These are phyloP conservation scores for Zygoascus hellenicus DNA, from an alignment of 1,139 yeast genomes.

Conservation along the genomic window DNA sequence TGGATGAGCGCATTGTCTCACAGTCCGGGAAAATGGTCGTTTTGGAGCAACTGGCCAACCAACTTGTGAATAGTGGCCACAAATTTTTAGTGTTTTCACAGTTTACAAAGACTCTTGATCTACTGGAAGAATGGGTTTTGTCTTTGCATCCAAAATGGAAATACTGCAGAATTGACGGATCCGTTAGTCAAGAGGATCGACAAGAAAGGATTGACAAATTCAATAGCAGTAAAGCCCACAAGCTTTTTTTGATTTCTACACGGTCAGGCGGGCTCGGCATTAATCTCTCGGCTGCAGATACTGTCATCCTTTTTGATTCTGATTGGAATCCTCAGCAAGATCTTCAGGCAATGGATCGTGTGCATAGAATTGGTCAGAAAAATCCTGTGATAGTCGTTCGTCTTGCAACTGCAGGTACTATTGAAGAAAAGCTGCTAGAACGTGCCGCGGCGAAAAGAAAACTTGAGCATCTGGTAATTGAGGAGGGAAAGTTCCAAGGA, in stretches of 20 bases:
- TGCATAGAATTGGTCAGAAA: slow-evolving; percentile 86
- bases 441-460: slow-evolving; percentile 74
- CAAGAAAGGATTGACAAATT: slow-evolving; percentile 59
- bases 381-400: slow-evolving; percentile 79
- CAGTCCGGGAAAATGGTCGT: slow-evolving; percentile 70
- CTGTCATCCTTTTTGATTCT: slow-evolving; percentile 82
- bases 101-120: slow-evolving; percentile 71
- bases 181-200: slow-evolving; percentile 58
- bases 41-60: slow-evolving; percentile 55
- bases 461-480: slow-evolving; percentile 77
- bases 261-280: slow-evolving; percentile 95
- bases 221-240: slow-evolving; percentile 30
- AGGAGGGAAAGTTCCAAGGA: slow-evolving; percentile 70
- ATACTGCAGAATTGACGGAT: slow-evolving; percentile 71
- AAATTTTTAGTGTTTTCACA: slow-evolving; percentile 79
- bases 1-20: slow-evolving; percentile 39
- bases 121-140: slow-evolving; percentile 62
- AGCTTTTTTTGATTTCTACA: slow-evolving; percentile 71
- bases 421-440: slow-evolving; percentile 75
- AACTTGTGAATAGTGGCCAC: slow-evolving; percentile 47
- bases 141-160: slow-evolving; percentile 40
- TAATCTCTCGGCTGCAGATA: slow-evolving; percentile 79
- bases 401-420: slow-evolving; percentile 66
- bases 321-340: slow-evolving; percentile 99
- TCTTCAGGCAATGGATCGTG: slow-evolving; percentile 92